These are phyloP conservation scores for Nadsonia fulvescens DNA, from an alignment of 805 yeast genomes.

Conservation along the genomic window DNA sequence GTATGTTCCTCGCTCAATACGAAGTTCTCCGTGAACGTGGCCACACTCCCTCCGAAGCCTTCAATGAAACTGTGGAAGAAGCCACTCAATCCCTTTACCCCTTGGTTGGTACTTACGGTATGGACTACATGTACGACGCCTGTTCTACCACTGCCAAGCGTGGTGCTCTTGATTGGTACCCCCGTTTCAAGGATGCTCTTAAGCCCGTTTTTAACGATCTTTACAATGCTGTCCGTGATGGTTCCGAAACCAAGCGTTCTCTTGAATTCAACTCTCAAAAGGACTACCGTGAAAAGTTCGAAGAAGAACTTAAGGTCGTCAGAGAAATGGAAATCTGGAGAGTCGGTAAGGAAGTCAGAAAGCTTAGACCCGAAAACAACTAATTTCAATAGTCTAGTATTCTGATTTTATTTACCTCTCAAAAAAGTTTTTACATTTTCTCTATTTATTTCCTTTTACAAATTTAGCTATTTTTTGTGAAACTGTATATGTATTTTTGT, in stretches of 20 bases:
- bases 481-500: too few species aligned
- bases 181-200: constrained; percentile 94
- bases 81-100: constrained; percentile 99
- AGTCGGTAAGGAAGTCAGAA: constrained; percentile 99
- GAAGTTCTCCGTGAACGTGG: constrained; percentile 99
- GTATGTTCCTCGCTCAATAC: constrained; percentile 99
- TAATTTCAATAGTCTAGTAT: too few species aligned
- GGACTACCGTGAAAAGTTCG: constrained; percentile 94
- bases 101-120: constrained; percentile 96
- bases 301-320: constrained; percentile 80
- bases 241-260: constrained; percentile 95
- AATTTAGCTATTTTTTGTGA: too few species aligned
- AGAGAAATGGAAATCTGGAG: constrained; percentile 98
- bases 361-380: constrained; percentile 97
- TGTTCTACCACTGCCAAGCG: constrained; percentile 99
- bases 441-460: too few species aligned
- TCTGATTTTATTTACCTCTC: too few species aligned
- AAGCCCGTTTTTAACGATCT: constrained; percentile 96
- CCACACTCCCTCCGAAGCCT: constrained; percentile 98
- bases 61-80: constrained; percentile 99
- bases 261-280: constrained; percentile 96
- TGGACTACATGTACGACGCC: constrained; percentile 99
- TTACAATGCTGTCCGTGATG: constrained; percentile 88
- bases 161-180: constrained; percentile 99
- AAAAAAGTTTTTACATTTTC: too few species aligned